Conservation (phyloP, 106 monocot genomes). For the Phalaenopsis equestris region DNA sequence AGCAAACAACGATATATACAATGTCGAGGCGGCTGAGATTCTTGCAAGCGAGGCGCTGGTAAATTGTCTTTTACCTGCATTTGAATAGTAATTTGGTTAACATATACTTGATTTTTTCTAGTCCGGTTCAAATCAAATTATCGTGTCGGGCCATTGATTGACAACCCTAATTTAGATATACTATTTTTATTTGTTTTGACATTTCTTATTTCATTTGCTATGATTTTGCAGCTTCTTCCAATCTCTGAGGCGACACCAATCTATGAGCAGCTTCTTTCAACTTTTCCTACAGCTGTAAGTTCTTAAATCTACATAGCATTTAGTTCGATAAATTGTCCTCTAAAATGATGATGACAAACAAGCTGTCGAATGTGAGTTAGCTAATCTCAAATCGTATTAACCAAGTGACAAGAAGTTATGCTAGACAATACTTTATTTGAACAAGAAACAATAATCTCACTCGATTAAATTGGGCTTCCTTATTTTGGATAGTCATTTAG, state of each 20-base stretch:
- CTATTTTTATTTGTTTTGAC: not conserved
- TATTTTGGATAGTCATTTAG: too few relatives aligned
- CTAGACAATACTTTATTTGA: too few relatives aligned
- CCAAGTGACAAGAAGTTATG: not conserved
- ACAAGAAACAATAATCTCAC: too few relatives aligned
- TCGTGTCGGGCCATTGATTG: too few relatives aligned
- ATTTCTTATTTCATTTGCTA: not conserved
- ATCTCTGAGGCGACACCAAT: conserved; percentile 66
- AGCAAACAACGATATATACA: conserved; percentile 42
- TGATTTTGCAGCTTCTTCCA: conserved; percentile 49
- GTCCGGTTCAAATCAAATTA: too few relatives aligned
- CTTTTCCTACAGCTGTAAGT: conserved; percentile 86
- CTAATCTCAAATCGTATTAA: not conserved
- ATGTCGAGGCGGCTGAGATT: conserved; percentile 78
- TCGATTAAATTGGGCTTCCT: too few relatives aligned
- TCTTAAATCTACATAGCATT: not conserved
- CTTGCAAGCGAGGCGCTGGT: conserved; percentile 85
- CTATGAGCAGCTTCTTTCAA: conserved; percentile 77
- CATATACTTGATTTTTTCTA: too few relatives aligned
- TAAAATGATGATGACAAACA: not conserved
- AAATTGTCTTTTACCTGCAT: not conserved
- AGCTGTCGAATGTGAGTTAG: not conserved
- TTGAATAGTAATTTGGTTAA: too few relatives aligned
- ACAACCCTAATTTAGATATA: too few relatives aligned
- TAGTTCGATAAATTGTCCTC: not conserved